These are phyloP conservation scores for Cercospora sp. DNA, from an alignment of 2,329 filamentous ascomycete genomes.

Conservation along the genomic window DNA sequence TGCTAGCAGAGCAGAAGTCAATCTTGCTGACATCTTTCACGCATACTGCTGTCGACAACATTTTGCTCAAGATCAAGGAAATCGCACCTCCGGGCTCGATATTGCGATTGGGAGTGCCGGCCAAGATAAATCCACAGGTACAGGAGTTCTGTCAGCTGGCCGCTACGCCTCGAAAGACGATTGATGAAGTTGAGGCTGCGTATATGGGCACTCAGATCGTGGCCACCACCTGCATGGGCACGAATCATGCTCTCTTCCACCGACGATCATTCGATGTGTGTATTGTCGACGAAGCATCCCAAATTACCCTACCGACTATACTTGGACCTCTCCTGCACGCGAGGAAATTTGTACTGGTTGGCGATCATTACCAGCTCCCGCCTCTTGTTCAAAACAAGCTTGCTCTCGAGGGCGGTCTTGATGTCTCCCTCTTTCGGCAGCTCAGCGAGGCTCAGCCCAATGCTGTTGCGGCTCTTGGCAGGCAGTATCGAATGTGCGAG, in stretches of 20 bases:
- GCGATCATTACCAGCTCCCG: slow-evolving; percentile 93
- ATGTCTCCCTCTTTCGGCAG: slow-evolving; percentile 90
- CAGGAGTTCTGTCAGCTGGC: slow-evolving; percentile 81
- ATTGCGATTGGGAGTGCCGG: slow-evolving; percentile 78
- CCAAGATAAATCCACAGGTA: slow-evolving; percentile 86
- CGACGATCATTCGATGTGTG: slow-evolving; percentile 95
- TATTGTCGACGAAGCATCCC: slow-evolving; percentile 96
- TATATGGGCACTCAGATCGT: slow-evolving; percentile 89
- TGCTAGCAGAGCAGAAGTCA: slow-evolving; percentile 86
- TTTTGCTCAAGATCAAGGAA: slow-evolving; percentile 82
- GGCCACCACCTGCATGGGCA: slow-evolving; percentile 89
- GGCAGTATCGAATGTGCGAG: slow-evolving; percentile 98
- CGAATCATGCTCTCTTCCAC: slow-evolving; percentile 84
- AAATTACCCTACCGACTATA: slow-evolving; percentile 94
- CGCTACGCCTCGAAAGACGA: slow-evolving; percentile 68
- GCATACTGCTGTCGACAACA: slow-evolving; percentile 97
- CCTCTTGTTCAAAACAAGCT: slow-evolving; percentile 91
- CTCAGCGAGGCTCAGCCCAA: slow-evolving; percentile 84
- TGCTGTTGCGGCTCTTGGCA: slow-evolving; percentile 86
- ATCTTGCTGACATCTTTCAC: slow-evolving; percentile 94
- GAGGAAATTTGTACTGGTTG: slow-evolving; percentile 88
- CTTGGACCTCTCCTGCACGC: slow-evolving; percentile 92
- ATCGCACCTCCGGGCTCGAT: slow-evolving; percentile 60
- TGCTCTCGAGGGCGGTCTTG: slow-evolving; percentile 80
- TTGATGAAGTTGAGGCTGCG: slow-evolving; percentile 78